Evolutionary conservation across 768 basidiomycete genomes (phyloP).

Genomic region (Tricholoma bakamatsutake): DNA sequence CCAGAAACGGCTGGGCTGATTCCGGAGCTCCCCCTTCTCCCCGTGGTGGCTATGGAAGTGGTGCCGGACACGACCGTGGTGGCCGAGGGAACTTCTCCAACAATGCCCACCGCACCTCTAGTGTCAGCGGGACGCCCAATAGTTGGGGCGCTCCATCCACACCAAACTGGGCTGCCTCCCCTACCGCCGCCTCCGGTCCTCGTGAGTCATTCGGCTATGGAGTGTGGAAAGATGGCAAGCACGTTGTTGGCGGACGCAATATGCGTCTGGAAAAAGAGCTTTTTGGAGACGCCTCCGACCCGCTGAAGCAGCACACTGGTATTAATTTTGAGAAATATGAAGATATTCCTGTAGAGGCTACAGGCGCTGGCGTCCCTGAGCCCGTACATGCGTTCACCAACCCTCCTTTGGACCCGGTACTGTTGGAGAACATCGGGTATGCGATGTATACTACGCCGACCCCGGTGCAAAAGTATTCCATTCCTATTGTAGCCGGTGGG

Average conservation of each 20-base stretch:
- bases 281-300: constrained; percentile 83
- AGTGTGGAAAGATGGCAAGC: constrained; percentile 84
- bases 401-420: constrained; percentile 87
- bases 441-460: constrained; percentile 95
- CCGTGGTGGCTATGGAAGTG: constrained; percentile 36
- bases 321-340: constrained; percentile 99
- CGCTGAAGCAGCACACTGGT: constrained; percentile 87
- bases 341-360: constrained; percentile 98
- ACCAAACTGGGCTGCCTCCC: constrained; percentile 29
- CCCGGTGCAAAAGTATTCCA: constrained; percentile 99
- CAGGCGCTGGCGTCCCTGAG: constrained; percentile 95
- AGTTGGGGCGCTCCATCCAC: constrained; percentile 36
- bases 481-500: constrained; percentile 91
- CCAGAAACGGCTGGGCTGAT: constrained; percentile 67
- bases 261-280: constrained; percentile 92
- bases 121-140: constrained; percentile 34
- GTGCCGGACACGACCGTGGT: constrained; percentile 37
- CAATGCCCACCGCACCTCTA: constrained; percentile 34
- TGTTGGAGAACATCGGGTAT: constrained; percentile 90
- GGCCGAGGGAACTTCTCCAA: constrained; percentile 34
- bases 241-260: constrained; percentile 81
- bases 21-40: constrained; percentile 62
- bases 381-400: constrained; percentile 82
- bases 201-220: constrained; percentile 62
- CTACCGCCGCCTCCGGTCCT: constrained; percentile 25